Percentiles rank a stretch among this genome's conserved stretches.
Conservation (phyloP, 176 grass and related monocot genomes). For the Oryza nivara region DNA sequence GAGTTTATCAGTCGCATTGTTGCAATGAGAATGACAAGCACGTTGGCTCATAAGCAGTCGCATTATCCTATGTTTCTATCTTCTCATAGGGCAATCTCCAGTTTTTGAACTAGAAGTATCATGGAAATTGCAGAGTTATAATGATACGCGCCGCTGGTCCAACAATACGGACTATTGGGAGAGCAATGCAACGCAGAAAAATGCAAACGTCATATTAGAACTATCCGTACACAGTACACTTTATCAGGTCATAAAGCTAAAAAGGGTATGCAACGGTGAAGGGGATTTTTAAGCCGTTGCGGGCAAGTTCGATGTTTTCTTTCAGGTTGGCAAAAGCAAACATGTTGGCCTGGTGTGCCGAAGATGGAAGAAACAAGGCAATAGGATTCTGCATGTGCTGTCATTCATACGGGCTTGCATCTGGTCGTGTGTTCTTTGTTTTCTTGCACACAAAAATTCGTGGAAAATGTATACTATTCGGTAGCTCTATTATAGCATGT, state of each 20-base stretch:
- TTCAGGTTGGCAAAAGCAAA: background rate
- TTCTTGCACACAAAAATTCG: too few species aligned
- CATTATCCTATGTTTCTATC: background rate
- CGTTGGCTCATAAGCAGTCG: background rate
- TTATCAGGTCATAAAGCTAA: background rate
- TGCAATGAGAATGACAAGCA: too few species aligned
- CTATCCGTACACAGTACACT: background rate
- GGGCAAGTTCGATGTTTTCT: background rate
- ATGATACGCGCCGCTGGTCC: constrained; percentile 1
- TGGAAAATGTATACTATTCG: too few species aligned
- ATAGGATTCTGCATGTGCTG: too few species aligned
- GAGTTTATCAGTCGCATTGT: too few species aligned
- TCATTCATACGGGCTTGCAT: too few species aligned
- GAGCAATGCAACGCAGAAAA: background rate
- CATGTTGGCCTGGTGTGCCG: too few species aligned
- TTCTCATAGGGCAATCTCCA: background rate
- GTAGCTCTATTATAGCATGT: too few species aligned
- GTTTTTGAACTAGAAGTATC: background rate
- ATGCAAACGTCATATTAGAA: background rate
- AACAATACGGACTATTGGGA: background rate
- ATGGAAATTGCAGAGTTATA: background rate
- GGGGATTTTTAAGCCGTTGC: background rate
- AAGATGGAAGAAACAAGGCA: too few species aligned
- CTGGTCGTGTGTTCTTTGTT: too few species aligned
- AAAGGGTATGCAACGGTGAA: background rate